Conservation (phyloP, 2,329 filamentous ascomycete species). For the Talaromyces sp. region DNA sequence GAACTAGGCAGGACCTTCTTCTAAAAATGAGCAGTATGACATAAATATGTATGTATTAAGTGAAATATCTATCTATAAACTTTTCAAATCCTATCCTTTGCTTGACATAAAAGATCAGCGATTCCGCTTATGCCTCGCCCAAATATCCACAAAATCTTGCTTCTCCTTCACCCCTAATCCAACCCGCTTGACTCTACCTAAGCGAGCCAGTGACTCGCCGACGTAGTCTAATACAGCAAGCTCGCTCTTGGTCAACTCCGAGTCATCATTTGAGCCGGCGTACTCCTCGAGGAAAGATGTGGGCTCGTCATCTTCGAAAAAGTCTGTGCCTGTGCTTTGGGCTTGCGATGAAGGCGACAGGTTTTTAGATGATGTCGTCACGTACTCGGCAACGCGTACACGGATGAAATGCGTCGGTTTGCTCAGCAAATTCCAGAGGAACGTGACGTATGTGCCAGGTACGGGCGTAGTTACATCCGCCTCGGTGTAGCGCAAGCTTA, state of each 20-base stretch:
- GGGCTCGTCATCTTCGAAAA: constrained; percentile 12
- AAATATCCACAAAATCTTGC: constrained; percentile 71
- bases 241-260: constrained; percentile 53
- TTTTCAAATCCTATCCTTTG: neutral
- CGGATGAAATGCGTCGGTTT: constrained; percentile 84
- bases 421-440: constrained; percentile 82
- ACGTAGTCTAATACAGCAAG: constrained; percentile 71
- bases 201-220: constrained; percentile 77
- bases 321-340: constrained; percentile 27
- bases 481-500: constrained; percentile 85
- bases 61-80: neutral
- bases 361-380: constrained; percentile 35
- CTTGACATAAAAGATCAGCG: neutral
- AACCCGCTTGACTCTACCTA: constrained; percentile 85
- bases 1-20: neutral
- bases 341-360: constrained; percentile 44
- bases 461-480: constrained; percentile 88
- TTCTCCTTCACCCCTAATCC: constrained; percentile 82
- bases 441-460: constrained; percentile 66
- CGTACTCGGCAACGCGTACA: constrained; percentile 79
- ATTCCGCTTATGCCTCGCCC: constrained; percentile 36
- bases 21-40: neutral
- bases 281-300: constrained; percentile 11
- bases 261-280: constrained; percentile 21
- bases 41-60: neutral